A percentile compares a stretch with the other conserved stretches of the same genome.
phyloP scores from a whole-genome alignment of 768 basidiomycete species.

The Suillus fuscotomentosus region DNA sequence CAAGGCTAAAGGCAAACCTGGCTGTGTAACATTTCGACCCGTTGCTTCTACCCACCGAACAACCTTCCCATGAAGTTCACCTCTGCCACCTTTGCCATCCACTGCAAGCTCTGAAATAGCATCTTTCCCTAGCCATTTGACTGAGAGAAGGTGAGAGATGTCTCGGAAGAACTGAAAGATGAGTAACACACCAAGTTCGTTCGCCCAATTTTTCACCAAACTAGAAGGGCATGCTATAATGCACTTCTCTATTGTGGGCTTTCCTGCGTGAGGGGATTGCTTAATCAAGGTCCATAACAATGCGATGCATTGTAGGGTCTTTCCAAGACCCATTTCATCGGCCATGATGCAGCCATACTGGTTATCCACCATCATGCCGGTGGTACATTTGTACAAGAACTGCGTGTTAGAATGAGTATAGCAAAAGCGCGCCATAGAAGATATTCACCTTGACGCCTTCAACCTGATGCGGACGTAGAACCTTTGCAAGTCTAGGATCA shows the following conservation, averaged over 20 bases:
- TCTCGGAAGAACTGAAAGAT: constrained; percentile 1
- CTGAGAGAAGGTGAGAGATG: constrained; percentile 26
- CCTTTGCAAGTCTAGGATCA: constrained; percentile 82
- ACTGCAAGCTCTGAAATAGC: constrained; percentile 81
- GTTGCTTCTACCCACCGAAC: constrained; percentile 86
- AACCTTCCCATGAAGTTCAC: constrained; percentile 75
- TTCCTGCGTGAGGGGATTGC: constrained; percentile 88
- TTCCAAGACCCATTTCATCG: constrained; percentile 98
- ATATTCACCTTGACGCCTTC: constrained; percentile 89
- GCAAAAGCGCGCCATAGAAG: constrained; percentile 2
- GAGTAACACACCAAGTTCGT: constrained; percentile 72
- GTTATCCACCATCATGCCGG: constrained; percentile 88
- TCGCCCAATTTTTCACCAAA: constrained; percentile 98
- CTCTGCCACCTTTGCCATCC: constrained; percentile 90
- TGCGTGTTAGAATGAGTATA: constrained; percentile 30
- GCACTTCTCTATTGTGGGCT: constrained; percentile 90
- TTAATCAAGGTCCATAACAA: constrained; percentile 94
- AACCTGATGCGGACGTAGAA: constrained; percentile 94
- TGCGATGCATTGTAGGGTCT: constrained; percentile 95
- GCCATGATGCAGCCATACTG: constrained; percentile 99
- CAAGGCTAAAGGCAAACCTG: constrained; percentile 51
- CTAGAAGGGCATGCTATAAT: constrained; percentile 97
- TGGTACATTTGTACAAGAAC: constrained; percentile 96
- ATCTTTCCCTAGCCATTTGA: constrained; percentile 93
- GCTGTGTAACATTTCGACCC: constrained; percentile 88